Evolutionary conservation across 1,284 basidiomycete species (phyloP), one percentile per base, ranked within the genome.

Genomic region (Ustilago vetiveriae): DNA sequence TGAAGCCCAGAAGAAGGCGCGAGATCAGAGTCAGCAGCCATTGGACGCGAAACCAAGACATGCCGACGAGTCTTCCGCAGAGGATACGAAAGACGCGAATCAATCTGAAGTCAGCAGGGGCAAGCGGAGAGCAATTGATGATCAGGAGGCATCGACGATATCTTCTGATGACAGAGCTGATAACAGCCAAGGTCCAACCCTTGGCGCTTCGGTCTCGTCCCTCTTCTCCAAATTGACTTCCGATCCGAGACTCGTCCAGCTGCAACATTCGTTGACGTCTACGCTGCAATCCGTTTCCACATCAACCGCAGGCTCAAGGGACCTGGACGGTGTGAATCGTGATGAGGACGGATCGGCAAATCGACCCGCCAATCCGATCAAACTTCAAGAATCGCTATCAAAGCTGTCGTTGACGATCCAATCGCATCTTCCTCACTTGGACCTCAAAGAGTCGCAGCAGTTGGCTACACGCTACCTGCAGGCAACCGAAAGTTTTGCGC

Each of bases 401-500:
- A 72, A 64, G 17, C 54, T 76, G 21, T 62, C 69, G 11, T 37
- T 50, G 29, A 74, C 69, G 17, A 60, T 76, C 27, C 74, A 76
- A 32, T 55, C 64, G 19, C 57, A 65, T 21, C 60, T 76, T 37
- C 74, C 74, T n/a, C 68, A 76, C 42, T 53, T 76, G 10, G 68
- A 76, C 32, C 49, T 64, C 23, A 60, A 66, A 33, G 60, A 74
- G 46, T 72, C 73, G 14, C 74, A 78, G 44, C 64, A 62, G 33
- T 38, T 78, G 26, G 75, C 75, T 2, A 60, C 53, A 13, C 52
- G 56, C n/a, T 78, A 78, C 32, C 46, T 65, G 43, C 60, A 63
- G 19, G 74, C 66, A 8, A 65, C 59, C 13, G 67, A 78, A 38
- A 71, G 47, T 38, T 70, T 69, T 45, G 74, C 74, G 10, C 50